These are phyloP conservation scores for Yamadazyma phyllophila DNA, from an alignment of 805 yeast genomes.

Conservation along the genomic window DNA sequence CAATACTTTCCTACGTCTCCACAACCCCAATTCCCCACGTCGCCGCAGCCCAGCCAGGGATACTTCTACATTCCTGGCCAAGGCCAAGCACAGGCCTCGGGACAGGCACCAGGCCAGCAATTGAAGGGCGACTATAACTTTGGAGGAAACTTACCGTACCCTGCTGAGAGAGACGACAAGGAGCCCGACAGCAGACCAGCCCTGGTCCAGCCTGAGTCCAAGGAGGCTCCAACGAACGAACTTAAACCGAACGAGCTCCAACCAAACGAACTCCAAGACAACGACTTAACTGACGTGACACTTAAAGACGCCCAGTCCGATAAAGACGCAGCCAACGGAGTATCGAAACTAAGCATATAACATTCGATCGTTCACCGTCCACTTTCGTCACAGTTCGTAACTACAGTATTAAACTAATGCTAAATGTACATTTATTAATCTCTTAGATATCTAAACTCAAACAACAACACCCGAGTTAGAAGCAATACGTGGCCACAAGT, in stretches of 20 bases:
- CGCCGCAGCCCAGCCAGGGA: conserved; percentile 17
- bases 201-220: background rate
- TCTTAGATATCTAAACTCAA: conserved; percentile 40
- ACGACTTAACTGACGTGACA: background rate
- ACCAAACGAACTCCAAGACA: background rate
- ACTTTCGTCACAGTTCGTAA: too few relatives aligned
- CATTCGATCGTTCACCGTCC: too few relatives aligned
- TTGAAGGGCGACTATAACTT: conserved; percentile 10
- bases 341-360: too few relatives aligned
- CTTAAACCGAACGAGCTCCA: too few relatives aligned
- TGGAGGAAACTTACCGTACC: conserved; percentile 21
- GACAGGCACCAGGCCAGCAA: conserved; percentile 3
- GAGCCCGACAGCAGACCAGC: background rate
- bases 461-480: conserved; percentile 99
- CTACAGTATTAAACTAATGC: conserved; percentile 8
- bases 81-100: background rate
- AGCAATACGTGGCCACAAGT: conserved; percentile 99
- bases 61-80: conserved; percentile 3
- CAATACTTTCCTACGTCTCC: conserved; percentile 41
- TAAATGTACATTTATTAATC: conserved; percentile 12
- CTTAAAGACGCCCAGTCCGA: background rate
- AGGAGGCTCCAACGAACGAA: background rate
- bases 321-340: background rate
- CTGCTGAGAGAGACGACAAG: conserved; percentile 2
- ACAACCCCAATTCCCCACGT: conserved; percentile 20